Base-by-base conservation (phyloP, 495 filamentous ascomycete species). In the Darksidea phi region DNA sequence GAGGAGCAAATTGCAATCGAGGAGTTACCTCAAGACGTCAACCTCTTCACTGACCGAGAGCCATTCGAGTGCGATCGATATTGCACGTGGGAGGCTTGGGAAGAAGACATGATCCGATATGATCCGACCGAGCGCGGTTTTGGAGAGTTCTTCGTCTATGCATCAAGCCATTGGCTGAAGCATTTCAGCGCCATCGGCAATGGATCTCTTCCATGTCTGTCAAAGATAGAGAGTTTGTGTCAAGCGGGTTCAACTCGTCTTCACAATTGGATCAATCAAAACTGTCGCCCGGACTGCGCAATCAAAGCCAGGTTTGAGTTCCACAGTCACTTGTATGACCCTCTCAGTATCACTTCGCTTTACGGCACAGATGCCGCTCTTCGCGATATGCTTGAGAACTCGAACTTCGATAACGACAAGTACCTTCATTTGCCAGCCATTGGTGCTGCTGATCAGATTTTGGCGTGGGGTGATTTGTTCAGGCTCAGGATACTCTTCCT, bases 101-200 rank as follows among this genome's bases (percentile, higher is more conserved):
- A 56, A 56, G 41, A 56, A 25, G n/a, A 45, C 24, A 56, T 56
- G 53, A 56, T 56, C 46, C 41, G 53, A 21, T 56, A 56, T 34
- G 53, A 56, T 56, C 53, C 53, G 20, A 56, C 53, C 25, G 53
- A 45, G 38, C 37, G 53, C 1, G 41, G 53, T 20, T 56, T 56
- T 38, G 53, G 53, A 17, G 53, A 56, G 26, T 56, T 56, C 42
- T 56, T 56, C 23, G 53, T 47, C 20, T 56, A 56, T 38, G 53
- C 53, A 25, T 41, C 53, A 28, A 46, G 53, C 53, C 42, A 47
- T 25, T 56, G 53, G 53, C 37, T 56, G 7, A 28, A 46, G 15
- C 53, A 56, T 56, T 47, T 56, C 23, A 23, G 18, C 1, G 23
- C 38, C 23, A 32, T 47, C 13, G 13, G 45, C 13, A 46, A 36